These are phyloP conservation scores for Leccinum incarnatum DNA, from an alignment of 768 basidiomycete species.

Conservation along the genomic window DNA sequence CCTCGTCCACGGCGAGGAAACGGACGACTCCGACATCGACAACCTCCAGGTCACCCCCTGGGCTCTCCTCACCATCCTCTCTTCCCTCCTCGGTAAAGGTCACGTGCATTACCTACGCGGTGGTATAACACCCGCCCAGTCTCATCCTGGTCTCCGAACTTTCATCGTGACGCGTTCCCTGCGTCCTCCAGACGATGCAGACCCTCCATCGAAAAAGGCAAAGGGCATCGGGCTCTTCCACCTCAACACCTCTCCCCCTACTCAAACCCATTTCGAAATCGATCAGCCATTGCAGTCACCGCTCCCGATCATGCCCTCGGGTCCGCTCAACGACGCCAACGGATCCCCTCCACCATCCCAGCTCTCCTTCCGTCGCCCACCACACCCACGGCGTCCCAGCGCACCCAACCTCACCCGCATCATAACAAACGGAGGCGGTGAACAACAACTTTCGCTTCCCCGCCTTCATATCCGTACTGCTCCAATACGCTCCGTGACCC, in stretches of 20 bases:
- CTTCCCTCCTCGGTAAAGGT: constrained; percentile 54
- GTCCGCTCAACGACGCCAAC: constrained; percentile 40
- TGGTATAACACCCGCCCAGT: constrained; percentile 61
- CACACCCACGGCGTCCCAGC: constrained; percentile 58
- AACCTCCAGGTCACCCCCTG: constrained; percentile 60
- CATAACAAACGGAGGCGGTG: constrained; percentile 54
- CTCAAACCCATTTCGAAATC: constrained; percentile 55
- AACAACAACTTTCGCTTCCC: constrained; percentile 41
- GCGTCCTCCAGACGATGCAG: constrained; percentile 13
- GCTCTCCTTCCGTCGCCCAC: constrained; percentile 48
- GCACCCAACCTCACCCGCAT: constrained; percentile 60
- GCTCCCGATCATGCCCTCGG: constrained; percentile 54
- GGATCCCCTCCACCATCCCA: constrained; percentile 71
- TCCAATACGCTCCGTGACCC: constrained; percentile 57
- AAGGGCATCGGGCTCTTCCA: constrained; percentile 60
- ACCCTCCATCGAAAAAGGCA: constrained; percentile 25
- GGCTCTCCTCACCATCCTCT: constrained; percentile 64
- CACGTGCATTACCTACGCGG: constrained; percentile 69
- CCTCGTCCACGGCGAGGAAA: constrained; percentile 75
- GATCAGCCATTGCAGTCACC: constrained; percentile 54
- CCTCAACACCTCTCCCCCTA: constrained; percentile 57
- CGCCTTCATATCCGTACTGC: constrained; percentile 61
- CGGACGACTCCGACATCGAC: constrained; percentile 62
- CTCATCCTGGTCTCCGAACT: constrained; percentile 53
- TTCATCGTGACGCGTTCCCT: constrained; percentile 38